Percentiles rank a stretch among this genome's conserved stretches.
These are phyloP conservation scores for Barnettozyma sucrosica DNA, from an alignment of 805 yeast species.

Conservation along the genomic window DNA sequence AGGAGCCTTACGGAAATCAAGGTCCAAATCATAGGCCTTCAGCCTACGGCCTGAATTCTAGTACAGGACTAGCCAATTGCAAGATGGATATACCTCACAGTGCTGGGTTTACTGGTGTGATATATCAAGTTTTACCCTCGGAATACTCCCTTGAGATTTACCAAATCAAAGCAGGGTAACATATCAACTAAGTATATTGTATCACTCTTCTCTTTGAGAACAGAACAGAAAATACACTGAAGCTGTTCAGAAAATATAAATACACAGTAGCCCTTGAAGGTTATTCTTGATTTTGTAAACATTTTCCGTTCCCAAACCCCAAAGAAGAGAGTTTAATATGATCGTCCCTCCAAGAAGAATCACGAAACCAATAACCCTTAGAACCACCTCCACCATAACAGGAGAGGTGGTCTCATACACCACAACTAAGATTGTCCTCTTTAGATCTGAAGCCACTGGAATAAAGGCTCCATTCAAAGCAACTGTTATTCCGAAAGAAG, in stretches of 20 bases:
- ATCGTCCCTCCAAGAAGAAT: neutral
- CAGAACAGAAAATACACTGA: neutral
- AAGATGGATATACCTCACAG: too few relatives aligned
- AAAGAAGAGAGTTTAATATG: neutral
- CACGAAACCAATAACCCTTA: neutral
- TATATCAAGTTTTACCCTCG: too few relatives aligned
- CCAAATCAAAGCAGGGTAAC: neutral
- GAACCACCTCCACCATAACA: neutral
- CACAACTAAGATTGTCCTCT: neutral
- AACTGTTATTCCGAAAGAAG: neutral
- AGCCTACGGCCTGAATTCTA: too few relatives aligned
- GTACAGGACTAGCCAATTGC: too few relatives aligned
- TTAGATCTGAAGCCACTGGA: neutral
- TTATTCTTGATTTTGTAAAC: too few relatives aligned
- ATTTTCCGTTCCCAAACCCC: too few relatives aligned
- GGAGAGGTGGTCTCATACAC: neutral
- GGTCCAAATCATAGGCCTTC: too few relatives aligned
- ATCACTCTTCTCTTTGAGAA: neutral
- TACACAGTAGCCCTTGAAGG: too few relatives aligned
- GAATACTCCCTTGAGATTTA: too few relatives aligned
- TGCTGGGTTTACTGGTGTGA: too few relatives aligned
- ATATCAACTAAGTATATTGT: too few relatives aligned
- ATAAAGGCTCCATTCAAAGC: neutral
- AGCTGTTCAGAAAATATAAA: neutral
- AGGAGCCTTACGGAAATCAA: too few relatives aligned